Base-by-base conservation (phyloP, 352 stramenopile species). In the Pythium guiyangense region DNA sequence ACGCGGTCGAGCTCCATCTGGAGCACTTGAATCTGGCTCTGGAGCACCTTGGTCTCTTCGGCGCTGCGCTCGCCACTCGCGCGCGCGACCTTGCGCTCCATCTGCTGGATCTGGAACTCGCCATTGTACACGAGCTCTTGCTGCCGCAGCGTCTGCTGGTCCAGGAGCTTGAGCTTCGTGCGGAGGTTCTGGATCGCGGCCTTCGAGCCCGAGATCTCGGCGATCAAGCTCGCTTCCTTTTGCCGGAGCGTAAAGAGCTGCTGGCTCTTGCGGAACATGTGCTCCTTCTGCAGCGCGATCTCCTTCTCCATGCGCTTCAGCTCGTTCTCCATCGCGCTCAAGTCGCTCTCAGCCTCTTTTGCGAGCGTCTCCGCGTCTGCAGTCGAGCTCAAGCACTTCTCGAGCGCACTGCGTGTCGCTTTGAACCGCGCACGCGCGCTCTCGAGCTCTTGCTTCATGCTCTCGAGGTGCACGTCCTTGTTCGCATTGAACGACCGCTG, bases 51-150 rank as follows among this genome's bases (percentile, higher is more conserved):
- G 49, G 97, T 98, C 64, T 99, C 96, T 51, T 98, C 96, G 42
- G 96, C 93, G 35, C 83, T 96, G 25, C 94, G 83, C 63, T 98
- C 91, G 6, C 95, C 96, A 39, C 93, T 94, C 49, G 90, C 94
- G 35, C 92, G 84, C 27, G 93, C 86, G 25, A 98, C 87, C 60
- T 98, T 98, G 46, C 90, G 84, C 71, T 98, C 93, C 77, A 98
- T 97, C 66, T 97, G 90, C 66, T 98, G 92, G 59, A 98, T 98
- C 73, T 98, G 90, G 69, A 98, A 98, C 70, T 98, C 96, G 49
- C 92, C 92, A 66, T 97, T 97, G 69, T 98, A 98, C 52, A 98
- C 74, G 9, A 98, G 74, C 71, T 98, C 95, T 59, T 97, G 84
- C 64, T 99, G 96, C 0, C 87, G 77, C 31, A 95, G 69, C 34